Evolutionary conservation across 2,329 filamentous ascomycete species (phyloP), one percentile per base, ranked within the genome.

Genomic region (Thelonectria olida): DNA sequence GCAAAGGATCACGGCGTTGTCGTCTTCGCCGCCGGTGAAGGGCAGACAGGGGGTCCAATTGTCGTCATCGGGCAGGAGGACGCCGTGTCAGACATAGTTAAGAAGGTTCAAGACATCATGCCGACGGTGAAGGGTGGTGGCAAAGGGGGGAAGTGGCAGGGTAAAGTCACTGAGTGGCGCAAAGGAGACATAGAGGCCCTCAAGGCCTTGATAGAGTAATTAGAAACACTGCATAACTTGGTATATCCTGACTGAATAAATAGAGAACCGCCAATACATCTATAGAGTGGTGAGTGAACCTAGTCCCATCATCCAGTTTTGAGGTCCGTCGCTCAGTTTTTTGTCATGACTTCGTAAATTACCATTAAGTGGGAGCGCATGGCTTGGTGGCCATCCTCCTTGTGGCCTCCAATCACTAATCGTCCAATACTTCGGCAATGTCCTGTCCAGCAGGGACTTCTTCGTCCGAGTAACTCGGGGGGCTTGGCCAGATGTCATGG

Each of bases 71-170:
- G 73, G 0, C 66, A 71, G 2, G 67, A 71, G 5, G 47, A 64
- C 0, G 59, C 61, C 0, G 70, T 75, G 56, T 68, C 8, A 70
- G 56, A 56, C 0, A 44, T 61, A 1, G 31, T 73, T 1, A 60
- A 60, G 12, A 68, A 68, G 34, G 27, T 61, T 17, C 58, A 61
- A 28, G 58, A 47, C 19, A 19, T 61, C 15, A 48, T 56, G 20
- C 39, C 39, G 4, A 45, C 38, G 2, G 62, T 75, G 22, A 76
- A 73, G 39, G 74, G 74, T 0, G 73, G 73, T 0, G 74, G 73
- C 5, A 65, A 64, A 1, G 68, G 70, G 0, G 72, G 69, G 1
- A 76, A 72, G 48, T 75, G 74, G 74, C 74, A 75, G 20, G 74
- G 74, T 1, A 75, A 75, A 27, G 73, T 76, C 0, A 45, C 55